phyloP scores from a whole-genome alignment of 2,329 filamentous ascomycete species.

The Hypomyces perniciosus region DNA sequence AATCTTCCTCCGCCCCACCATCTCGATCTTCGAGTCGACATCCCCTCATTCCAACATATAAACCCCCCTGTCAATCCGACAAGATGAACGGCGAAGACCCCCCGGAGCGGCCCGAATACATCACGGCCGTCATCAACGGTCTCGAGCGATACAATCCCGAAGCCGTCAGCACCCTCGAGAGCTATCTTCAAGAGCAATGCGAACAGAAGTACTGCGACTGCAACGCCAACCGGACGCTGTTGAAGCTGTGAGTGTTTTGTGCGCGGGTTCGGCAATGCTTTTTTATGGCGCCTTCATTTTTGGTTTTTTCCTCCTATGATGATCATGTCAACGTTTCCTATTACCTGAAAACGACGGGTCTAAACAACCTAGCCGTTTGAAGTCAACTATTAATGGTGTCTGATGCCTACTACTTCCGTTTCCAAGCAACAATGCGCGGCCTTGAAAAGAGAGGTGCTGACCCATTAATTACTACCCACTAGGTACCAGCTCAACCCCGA shows the following conservation, averaged over 20 bases:
- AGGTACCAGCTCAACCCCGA: conserved; percentile 99
- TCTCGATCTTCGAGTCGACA: conserved; percentile 31
- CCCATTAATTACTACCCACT: conserved; percentile 3
- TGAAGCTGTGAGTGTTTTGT: conserved; percentile 79
- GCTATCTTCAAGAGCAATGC: conserved; percentile 91
- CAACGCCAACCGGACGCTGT: conserved; percentile 90
- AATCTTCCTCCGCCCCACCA: conserved; percentile 40
- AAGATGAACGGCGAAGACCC: conserved; percentile 74
- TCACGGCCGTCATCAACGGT: conserved; percentile 89
- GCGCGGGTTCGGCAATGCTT: conserved; percentile 1
- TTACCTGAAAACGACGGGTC: conserved; percentile 73
- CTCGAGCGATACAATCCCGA: conserved; percentile 98
- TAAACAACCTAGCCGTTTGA: conserved; percentile 20
- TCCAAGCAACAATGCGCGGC: not conserved
- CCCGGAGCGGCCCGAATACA: conserved; percentile 85
- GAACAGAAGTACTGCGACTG: conserved; percentile 90
- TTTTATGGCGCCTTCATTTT: not conserved
- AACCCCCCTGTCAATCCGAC: conserved; percentile 22
- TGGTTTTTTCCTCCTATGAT: conserved; percentile 49
- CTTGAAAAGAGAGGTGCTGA: not conserved
- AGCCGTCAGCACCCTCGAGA: conserved; percentile 87
- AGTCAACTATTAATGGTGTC: conserved; percentile 58
- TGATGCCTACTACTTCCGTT: conserved; percentile 39
- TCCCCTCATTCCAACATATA: conserved; percentile 17
- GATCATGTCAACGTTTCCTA: conserved; percentile 93